Evolutionary conservation across 139 green algal genomes (phyloP), one percentile per base, ranked within the genome.

Genomic region (Closterium sp.): DNA sequence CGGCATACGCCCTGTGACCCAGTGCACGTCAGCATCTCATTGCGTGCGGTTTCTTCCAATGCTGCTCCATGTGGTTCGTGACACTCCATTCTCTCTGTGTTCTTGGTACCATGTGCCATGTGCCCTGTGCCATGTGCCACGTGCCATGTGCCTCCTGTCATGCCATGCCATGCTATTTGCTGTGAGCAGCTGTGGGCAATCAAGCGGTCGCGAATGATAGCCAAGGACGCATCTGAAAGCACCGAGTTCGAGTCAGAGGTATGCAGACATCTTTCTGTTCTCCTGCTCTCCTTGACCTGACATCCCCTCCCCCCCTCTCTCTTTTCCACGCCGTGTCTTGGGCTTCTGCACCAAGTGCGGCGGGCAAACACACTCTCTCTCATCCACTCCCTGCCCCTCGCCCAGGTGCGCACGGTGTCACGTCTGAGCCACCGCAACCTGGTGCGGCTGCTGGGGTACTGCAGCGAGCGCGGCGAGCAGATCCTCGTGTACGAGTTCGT

Each of bases 401-500:
- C 55, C 25, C 55, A 76, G 55, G 55, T 76, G 16, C 55, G 55
- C 16, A 76, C 83, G 2, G 83, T 86, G 16, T 86, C 83, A n/a
- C 85, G 81, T 16, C 35, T 90, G n/a, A 33, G 34, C 33, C 87
- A 90, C 38, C 83, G 34, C 25, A 83, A 90, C 36, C 87, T 90
- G 87, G 87, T 90, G 4, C 38, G 31, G 10, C 87, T 90, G n/a
- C 35, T 90, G 3, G 87, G 87, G 21, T 83, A 85, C 34, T 90
- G 87, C 38, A 36, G 28, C 30, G 87, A 90, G 36, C 34, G 87
- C 23, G n/a, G 31, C 5, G 87, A 90, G 87, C 35, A 35, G 87
- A 35, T 90, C 25, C 87, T 90, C 1, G 34, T 90, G 1, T 90
- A 85, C 23, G 87, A 90, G 31, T 90, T 90, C 36, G 3, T 90